These are phyloP conservation scores for Sisymbrium irio DNA, from an alignment of 345 rosid genomes.

Conservation along the genomic window DNA sequence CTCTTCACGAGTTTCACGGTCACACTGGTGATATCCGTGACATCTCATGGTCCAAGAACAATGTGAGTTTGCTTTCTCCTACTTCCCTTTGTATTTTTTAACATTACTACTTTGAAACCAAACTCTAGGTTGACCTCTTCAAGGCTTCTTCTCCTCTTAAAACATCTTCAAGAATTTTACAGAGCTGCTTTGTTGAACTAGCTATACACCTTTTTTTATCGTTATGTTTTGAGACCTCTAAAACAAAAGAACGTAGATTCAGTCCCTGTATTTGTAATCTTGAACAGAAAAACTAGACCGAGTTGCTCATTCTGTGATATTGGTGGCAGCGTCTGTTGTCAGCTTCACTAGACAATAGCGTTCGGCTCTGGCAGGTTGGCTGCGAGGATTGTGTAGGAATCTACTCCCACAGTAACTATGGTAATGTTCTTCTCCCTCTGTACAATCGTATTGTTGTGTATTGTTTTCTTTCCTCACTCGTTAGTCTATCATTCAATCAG, in stretches of 20 bases:
- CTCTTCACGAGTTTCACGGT: conserved; percentile 65
- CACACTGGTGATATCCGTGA: conserved; percentile 68
- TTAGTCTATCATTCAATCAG: background rate
- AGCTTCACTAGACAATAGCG: conserved; percentile 72
- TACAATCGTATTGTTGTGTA: background rate
- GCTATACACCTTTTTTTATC: background rate
- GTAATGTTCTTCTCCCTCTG: conserved; percentile 35
- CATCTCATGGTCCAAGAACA: conserved; percentile 72
- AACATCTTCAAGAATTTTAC: background rate
- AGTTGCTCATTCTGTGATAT: conserved; percentile 41
- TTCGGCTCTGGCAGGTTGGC: conserved; percentile 79
- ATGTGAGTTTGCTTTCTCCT: conserved; percentile 47
- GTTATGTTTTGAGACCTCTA: conserved; percentile 26
- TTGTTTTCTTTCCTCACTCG: background rate
- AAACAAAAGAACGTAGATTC: conserved; percentile 35
- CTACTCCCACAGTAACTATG: conserved; percentile 75
- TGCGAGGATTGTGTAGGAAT: conserved; percentile 51
- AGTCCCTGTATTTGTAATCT: conserved; percentile 41
- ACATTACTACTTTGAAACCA: conserved; percentile 6
- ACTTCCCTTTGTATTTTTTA: background rate
- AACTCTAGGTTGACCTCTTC: conserved; percentile 11
- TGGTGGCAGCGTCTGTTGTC: conserved; percentile 73
- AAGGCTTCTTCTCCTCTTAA: background rate
- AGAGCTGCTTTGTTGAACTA: background rate
- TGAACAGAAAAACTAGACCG: conserved; percentile 44